Evolutionary conservation across 2,329 filamentous ascomycete genomes (phyloP), one percentile per base, ranked within the genome.

Genomic region (Ascosphaera aggregata): DNA sequence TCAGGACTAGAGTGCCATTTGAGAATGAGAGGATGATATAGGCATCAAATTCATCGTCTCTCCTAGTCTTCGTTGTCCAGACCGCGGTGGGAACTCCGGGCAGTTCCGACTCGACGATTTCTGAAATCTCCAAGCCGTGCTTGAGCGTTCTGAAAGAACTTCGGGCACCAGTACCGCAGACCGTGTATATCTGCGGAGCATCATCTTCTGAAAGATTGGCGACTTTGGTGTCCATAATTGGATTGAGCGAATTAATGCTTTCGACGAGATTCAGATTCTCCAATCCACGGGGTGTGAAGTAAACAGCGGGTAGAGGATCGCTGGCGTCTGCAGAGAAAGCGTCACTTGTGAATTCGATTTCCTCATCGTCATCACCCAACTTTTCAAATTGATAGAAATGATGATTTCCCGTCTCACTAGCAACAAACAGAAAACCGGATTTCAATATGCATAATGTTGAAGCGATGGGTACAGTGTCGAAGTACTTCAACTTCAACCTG

Each of bases 311-410:
- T 46, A 84, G 84, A 0, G 73, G 60, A 15, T 76, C 73, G 4
- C 65, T 66, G 0, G 79, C 71, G 48, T 94, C 82, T 0, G 76
- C 68, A 1, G 82, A 76, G 46, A 79, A 93, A 44, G 79, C 66
- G 39, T 89, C 81, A 56, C 85, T 94, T 18, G 65, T 68, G 50
- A 85, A 94, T 51, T 93, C 79, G 1, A 73, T 66, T 55, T 95
- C 84, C 2, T 92, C 79, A 44, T 92, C 84, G 49, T 95, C 86
- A 44, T 98, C 89, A 34, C 86, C 91, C 4, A 99, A 71, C 51
- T 93, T 92, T 55, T 94, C 84, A 44, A 99, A 92, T 54, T 95
- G 86, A 56, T 95, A 98, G 48, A 98, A 84, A 43, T 84, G 74
- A 53, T 91, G 80, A 53, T 94, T 89, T 20, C 91, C 89, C 45